A percentile compares a stretch with the other conserved stretches of the same genome.
Evolutionary conservation across 2,329 filamentous ascomycete genomes (phyloP).

Genomic region (Ophiosphaerella korrae): DNA sequence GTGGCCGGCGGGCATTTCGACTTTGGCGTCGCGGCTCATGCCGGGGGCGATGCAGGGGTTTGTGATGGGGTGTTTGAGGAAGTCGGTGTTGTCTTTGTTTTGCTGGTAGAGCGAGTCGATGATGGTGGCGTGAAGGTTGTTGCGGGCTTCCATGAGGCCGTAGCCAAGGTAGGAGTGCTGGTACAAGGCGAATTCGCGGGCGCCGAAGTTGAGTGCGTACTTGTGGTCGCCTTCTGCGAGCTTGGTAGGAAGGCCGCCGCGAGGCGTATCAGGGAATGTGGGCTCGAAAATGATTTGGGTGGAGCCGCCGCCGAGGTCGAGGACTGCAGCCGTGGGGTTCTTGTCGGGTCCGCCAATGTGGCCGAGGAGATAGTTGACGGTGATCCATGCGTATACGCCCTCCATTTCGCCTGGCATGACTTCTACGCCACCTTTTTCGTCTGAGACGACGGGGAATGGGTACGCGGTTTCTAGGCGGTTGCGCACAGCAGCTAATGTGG

Average conservation of each 20-base stretch:
- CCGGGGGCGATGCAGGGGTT: conserved; percentile 89
- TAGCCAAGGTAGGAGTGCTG: conserved; percentile 98
- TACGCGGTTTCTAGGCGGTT: conserved; percentile 83
- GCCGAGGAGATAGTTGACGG: conserved; percentile 95
- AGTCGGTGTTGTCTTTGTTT: conserved; percentile 62
- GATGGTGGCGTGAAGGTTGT: conserved; percentile 78
- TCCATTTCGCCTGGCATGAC: conserved; percentile 99
- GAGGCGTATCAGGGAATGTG: conserved; percentile 75
- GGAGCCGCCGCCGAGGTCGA: conserved; percentile 94
- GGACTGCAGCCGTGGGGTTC: conserved; percentile 88
- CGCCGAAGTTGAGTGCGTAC: conserved; percentile 88
- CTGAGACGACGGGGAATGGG: conserved; percentile 90
- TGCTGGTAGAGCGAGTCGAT: conserved; percentile 72
- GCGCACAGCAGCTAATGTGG: conserved; percentile 85
- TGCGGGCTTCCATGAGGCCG: conserved; percentile 92
- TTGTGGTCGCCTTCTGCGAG: conserved; percentile 93
- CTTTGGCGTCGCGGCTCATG: conserved; percentile 73
- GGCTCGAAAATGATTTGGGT: conserved; percentile 99
- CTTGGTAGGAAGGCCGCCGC: conserved; percentile 82
- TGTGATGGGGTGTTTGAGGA: conserved; percentile 71
- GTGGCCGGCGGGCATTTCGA: conserved; percentile 71
- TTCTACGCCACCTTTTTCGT: conserved; percentile 83
- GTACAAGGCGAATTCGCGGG: conserved; percentile 89
- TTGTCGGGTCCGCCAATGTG: conserved; percentile 95
- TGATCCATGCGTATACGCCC: conserved; percentile 99